Base-by-base conservation (phyloP, 2,329 filamentous ascomycete genomes). In the Monilinia vaccinii-corymbosi region DNA sequence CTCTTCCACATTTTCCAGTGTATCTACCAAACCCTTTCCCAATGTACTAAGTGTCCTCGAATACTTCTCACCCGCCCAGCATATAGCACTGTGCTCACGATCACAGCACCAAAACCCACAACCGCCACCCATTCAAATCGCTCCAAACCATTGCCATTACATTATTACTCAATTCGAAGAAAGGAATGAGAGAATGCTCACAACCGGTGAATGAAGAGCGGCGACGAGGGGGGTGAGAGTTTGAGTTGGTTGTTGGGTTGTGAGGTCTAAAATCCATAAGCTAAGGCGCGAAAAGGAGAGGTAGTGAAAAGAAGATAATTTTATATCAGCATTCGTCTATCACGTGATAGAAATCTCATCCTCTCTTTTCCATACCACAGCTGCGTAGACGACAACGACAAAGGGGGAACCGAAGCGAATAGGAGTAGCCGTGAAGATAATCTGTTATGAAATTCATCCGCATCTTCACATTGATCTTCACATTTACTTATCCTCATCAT, bases 361-460 rank as follows among this genome's bases (percentile, higher is more conserved):
- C 3, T 32, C 53, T 40, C 28, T 4, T 21, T 44, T 51, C 45
- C 36, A 38, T 9, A n/a, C 14, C 16, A 7, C 16, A 18, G 23
- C 56, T 38, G 25, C 9, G 2, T 18, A 6, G 13, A 40, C 11
- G 25, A 42, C 16, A 18, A 18, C 11, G 36, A 18, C 16, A 40
- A 47, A 9, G 18, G 32, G 4, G 23, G 16, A 52, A 59, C 61
- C 70, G 65, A 69, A 73, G 74, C 74, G 71, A 52, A 75, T 66
- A 32, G 75, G 73, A 31, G 73, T 69, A 13, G 73, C 74, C 50
- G 83, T 81, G 49, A 87, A 77, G 3, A 83, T 66, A 11, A 83
- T 76, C 69, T 70, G 0, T 77, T 4, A n/a, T 14, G 23, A 76
- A 3, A 18, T 5, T 16, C 38, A 59, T 62, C 25, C 63, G 56